Percentiles rank a stretch among this genome's conserved stretches.
phyloP scores from a whole-genome alignment of 352 stramenopile genomes.

The Aphanomyces invadans region DNA sequence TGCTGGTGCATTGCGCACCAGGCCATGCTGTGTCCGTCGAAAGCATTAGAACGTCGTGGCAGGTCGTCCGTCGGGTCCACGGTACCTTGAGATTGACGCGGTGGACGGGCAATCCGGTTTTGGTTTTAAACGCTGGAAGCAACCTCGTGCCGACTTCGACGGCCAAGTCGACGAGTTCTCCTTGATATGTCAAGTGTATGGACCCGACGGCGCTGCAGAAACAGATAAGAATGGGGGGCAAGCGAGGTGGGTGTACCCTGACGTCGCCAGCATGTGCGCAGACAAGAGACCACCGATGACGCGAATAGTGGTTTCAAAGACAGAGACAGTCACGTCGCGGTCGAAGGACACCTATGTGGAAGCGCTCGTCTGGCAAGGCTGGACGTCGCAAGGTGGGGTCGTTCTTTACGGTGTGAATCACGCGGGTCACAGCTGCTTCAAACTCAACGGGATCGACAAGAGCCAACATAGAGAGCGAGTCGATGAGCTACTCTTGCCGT shows the following conservation, averaged over 20 bases:
- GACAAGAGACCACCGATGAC: constrained; percentile 87
- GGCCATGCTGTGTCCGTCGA: constrained; percentile 27
- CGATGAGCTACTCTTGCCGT: constrained; percentile 48
- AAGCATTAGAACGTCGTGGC: not conserved
- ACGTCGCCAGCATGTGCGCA: constrained; percentile 79
- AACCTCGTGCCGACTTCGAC: constrained; percentile 92
- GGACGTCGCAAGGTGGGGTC: not conserved
- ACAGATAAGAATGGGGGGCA: constrained; percentile 25
- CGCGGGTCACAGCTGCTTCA: constrained; percentile 49
- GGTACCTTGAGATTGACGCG: constrained; percentile 92
- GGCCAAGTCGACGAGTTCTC: constrained; percentile 90
- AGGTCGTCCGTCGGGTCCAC: constrained; percentile 10
- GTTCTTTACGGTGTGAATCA: constrained; percentile 32
- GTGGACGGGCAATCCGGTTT: constrained; percentile 92
- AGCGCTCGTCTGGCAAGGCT: not conserved
- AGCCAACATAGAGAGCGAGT: constrained; percentile 85
- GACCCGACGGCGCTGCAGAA: not conserved
- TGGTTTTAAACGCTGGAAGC: constrained; percentile 94
- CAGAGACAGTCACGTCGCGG: constrained; percentile 82
- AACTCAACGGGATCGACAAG: constrained; percentile 79
- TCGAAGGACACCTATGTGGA: constrained; percentile 57
- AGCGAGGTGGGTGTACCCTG: constrained; percentile 46
- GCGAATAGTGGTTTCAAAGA: constrained; percentile 92
- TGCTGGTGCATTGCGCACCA: constrained; percentile 62
- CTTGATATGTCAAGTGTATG: constrained; percentile 71